Evolutionary conservation across 2,329 filamentous ascomycete species (phyloP).

Genomic region (Cephalotrichum gorgonifer): DNA sequence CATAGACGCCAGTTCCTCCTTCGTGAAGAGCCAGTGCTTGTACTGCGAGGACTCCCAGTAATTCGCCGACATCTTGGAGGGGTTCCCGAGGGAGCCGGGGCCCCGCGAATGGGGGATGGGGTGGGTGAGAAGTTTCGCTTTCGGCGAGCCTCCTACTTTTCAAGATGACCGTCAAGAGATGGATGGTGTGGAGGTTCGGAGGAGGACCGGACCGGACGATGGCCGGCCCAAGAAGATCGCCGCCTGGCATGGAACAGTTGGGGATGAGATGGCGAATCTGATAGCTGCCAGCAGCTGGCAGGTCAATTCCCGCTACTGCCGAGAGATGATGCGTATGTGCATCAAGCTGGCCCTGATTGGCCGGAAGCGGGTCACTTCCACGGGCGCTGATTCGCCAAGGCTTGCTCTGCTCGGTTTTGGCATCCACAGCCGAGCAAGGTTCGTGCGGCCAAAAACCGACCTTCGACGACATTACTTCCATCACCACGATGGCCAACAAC

Average conservation of each 20-base stretch:
- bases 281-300: no score
- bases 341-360: background rate
- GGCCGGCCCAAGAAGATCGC: no score
- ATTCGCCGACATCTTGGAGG: constrained; percentile 70
- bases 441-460: no score
- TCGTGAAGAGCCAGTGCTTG: constrained; percentile 82
- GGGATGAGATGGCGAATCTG: no score
- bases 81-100: background rate
- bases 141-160: no score
- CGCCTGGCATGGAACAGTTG: no score
- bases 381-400: background rate
- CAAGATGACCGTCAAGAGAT: no score
- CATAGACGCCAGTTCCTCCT: constrained; percentile 65
- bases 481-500: background rate
- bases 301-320: no score
- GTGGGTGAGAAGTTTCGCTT: background rate
- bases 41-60: constrained; percentile 95
- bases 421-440: background rate
- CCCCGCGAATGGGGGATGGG: background rate
- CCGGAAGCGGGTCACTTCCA: background rate
- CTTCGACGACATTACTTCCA: background rate
- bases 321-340: no score
- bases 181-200: no score
- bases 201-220: no score
- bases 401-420: background rate